Percentiles rank a stretch among this genome's conserved stretches.
These are phyloP conservation scores for Beauveria bassiana DNA, from an alignment of 2,329 filamentous ascomycete genomes.

Conservation along the genomic window DNA sequence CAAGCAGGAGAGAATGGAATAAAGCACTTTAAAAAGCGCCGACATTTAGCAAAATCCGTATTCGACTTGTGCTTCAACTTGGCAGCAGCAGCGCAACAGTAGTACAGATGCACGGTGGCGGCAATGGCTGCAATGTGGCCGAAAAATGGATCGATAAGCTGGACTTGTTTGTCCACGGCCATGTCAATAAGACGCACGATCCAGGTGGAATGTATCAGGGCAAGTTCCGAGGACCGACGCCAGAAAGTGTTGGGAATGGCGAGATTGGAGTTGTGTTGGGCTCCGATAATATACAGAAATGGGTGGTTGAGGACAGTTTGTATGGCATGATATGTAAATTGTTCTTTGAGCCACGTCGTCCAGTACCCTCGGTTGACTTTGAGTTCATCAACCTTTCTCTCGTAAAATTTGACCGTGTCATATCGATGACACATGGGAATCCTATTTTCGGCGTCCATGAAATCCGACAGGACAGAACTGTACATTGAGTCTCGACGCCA, in stretches of 20 bases:
- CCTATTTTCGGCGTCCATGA: conserved; percentile 42
- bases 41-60: conserved; percentile 43
- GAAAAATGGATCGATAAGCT: conserved; percentile 43
- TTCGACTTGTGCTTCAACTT: conserved; percentile 44
- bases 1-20: conserved; percentile 39
- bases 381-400: conserved; percentile 39
- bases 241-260: conserved; percentile 48
- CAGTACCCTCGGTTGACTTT: conserved; percentile 39
- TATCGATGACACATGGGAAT: conserved; percentile 44
- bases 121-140: conserved; percentile 44
- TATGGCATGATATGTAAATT: conserved; percentile 46
- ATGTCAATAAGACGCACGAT: conserved; percentile 47
- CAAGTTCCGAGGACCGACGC: conserved; percentile 42
- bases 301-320: conserved; percentile 44
- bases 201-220: conserved; percentile 45
- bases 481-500: conserved; percentile 46
- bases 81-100: conserved; percentile 41
- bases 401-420: conserved; percentile 44
- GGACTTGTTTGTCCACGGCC: conserved; percentile 41
- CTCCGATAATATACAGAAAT: conserved; percentile 44
- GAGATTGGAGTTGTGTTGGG: conserved; percentile 43
- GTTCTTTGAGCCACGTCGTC: conserved; percentile 44
- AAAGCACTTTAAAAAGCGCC: conserved; percentile 40
- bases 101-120: conserved; percentile 45
- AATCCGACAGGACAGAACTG: conserved; percentile 40